Conservation (phyloP, 495 filamentous ascomycete species). For the Amorphotheca resinae region DNA sequence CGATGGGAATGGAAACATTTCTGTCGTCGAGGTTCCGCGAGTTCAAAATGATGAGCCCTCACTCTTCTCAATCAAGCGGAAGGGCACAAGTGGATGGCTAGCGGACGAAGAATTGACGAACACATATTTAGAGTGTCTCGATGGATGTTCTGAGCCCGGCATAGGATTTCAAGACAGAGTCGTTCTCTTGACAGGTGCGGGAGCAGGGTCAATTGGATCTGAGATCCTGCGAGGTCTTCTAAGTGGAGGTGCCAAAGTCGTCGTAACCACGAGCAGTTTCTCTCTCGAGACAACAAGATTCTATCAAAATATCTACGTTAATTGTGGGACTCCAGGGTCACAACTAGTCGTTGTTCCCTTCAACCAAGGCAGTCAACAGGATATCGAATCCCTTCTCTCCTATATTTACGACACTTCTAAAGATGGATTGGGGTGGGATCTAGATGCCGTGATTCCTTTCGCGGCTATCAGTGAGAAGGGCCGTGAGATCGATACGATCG, state of each 20-base stretch:
- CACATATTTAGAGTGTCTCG: conserved; percentile 72
- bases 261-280: conserved; percentile 90
- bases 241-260: conserved; percentile 84
- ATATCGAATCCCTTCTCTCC: conserved; percentile 77
- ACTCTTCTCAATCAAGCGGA: conserved; percentile 18
- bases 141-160: conserved; percentile 68
- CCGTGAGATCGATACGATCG: conserved; percentile 88
- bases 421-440: conserved; percentile 80
- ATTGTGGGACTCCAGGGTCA: conserved; percentile 78
- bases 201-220: conserved; percentile 89
- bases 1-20: conserved; percentile 74
- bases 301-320: conserved; percentile 93
- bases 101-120: conserved; percentile 93
- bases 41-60: conserved; percentile 83
- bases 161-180: conserved; percentile 89
- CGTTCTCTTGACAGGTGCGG: conserved; percentile 93
- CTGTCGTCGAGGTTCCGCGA: conserved; percentile 74
- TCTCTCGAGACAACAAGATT: conserved; percentile 92
- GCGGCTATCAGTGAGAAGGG: conserved; percentile 94
- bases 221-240: conserved; percentile 91
- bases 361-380: conserved; percentile 95
- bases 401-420: conserved; percentile 84
- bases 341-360: conserved; percentile 93
- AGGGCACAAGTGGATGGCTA: conserved; percentile 63
- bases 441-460: conserved; percentile 92